Conservation (phyloP, 768 basidiomycete species). For the Neoboletus brunneissimus region DNA sequence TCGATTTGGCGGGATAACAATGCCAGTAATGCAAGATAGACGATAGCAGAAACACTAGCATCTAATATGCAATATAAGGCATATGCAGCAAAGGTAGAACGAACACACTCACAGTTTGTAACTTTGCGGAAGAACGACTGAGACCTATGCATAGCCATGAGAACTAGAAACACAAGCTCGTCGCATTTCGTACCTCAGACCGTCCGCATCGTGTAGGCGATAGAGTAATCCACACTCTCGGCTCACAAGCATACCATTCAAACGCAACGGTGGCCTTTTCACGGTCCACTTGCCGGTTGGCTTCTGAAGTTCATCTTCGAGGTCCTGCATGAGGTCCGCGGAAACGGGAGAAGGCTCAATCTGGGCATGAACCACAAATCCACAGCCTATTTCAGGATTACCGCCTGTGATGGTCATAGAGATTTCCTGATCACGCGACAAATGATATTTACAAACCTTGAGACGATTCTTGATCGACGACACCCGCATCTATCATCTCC, state of each 20-base stretch:
- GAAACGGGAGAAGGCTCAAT: constrained; percentile 55
- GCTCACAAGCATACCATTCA: constrained; percentile 71
- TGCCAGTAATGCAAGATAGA: constrained; percentile 63
- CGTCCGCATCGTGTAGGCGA: constrained; percentile 61
- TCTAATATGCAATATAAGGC: constrained; percentile 42
- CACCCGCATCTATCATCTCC: constrained; percentile 62
- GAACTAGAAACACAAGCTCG: not conserved
- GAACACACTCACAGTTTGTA: constrained; percentile 50
- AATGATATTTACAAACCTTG: constrained; percentile 25
- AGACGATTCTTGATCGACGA: constrained; percentile 52
- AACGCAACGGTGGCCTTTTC: constrained; percentile 49
- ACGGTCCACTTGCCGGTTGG: constrained; percentile 71
- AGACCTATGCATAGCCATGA: constrained; percentile 36
- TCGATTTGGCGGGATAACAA: constrained; percentile 75
- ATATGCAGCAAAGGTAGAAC: not conserved
- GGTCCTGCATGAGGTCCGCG: constrained; percentile 55
- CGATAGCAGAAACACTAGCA: constrained; percentile 64
- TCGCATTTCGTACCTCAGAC: constrained; percentile 52
- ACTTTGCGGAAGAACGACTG: constrained; percentile 72
- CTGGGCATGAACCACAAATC: constrained; percentile 66
- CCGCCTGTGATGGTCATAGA: constrained; percentile 36
- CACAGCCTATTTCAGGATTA: constrained; percentile 50
- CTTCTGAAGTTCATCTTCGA: constrained; percentile 70
- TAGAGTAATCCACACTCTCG: constrained; percentile 77
- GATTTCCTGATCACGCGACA: not conserved